A percentile compares a stretch with the other conserved stretches of the same genome.
Conservation (phyloP, 2,329 filamentous ascomycete species). For the Sporothrix dimorphospora region DNA sequence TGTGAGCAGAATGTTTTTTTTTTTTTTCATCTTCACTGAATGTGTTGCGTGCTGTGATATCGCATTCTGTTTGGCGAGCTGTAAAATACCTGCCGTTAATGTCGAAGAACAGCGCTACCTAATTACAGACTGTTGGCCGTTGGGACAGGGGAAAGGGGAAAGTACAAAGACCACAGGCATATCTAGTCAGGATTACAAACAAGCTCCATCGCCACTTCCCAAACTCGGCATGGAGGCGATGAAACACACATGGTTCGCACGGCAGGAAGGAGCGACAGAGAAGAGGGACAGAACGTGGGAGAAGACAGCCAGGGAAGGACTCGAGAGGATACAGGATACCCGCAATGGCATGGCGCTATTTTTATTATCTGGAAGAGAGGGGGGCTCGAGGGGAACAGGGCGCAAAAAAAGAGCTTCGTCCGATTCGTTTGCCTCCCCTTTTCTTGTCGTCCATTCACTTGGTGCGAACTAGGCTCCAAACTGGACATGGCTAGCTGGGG, state of each 20-base stretch:
- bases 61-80: background rate
- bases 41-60: background rate
- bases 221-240: conserved; percentile 27
- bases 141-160: background rate
- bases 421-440: background rate
- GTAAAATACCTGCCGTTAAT: background rate
- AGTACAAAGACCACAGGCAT: background rate
- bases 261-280: conserved; percentile 1
- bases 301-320: background rate
- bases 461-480: background rate
- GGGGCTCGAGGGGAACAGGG: background rate
- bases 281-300: background rate
- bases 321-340: background rate
- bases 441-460: background rate
- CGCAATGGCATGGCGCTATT: conserved; percentile 1
- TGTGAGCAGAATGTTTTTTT: background rate
- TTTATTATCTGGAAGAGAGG: background rate
- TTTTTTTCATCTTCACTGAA: background rate
- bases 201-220: conserved; percentile 19
- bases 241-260: conserved; percentile 24
- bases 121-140: background rate
- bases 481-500: conserved; percentile 7
- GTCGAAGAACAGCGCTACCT: background rate
- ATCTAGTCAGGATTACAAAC: conserved; percentile 9
- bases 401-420: no score